Conservation (phyloP, 176 grass and related monocot species). For the Hordeum vulgare region DNA sequence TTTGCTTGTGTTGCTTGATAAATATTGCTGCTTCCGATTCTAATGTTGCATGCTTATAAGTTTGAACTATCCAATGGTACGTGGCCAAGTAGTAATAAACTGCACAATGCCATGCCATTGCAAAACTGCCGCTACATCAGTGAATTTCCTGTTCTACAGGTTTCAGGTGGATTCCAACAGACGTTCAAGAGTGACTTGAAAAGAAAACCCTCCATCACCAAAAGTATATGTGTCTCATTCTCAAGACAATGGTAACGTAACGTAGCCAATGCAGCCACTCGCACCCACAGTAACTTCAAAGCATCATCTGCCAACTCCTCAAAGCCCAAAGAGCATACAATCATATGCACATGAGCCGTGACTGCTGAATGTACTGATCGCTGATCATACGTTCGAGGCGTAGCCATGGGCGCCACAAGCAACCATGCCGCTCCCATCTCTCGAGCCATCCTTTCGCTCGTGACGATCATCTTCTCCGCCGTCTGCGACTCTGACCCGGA, state of each 20-base stretch:
- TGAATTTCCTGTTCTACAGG: not conserved
- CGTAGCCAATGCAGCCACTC: slow-evolving; percentile 5
- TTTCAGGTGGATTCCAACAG: not conserved
- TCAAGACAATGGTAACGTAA: slow-evolving; percentile 18
- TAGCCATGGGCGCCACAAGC: not conserved
- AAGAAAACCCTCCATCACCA: not conserved
- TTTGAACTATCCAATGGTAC: not conserved
- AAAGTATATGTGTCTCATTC: not conserved
- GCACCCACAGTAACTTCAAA: slow-evolving; percentile 23
- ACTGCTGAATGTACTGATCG: not conserved
- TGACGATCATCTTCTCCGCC: not conserved
- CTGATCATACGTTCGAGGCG: not conserved
- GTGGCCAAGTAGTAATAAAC: not conserved
- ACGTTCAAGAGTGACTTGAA: not conserved
- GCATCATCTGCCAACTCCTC: not conserved
- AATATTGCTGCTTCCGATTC: not conserved
- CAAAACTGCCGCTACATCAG: not conserved
- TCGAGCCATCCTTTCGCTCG: not conserved
- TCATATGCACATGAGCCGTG: not conserved
- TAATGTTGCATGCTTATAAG: not conserved
- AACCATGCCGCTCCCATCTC: not conserved
- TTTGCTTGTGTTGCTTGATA: not conserved
- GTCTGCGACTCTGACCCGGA: slow-evolving; percentile 36
- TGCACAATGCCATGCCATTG: not conserved
- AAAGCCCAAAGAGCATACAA: not conserved